Percentiles rank a stretch among this genome's conserved stretches.
phyloP scores from a whole-genome alignment of 805 yeast species.

The Yarrowia deformans region DNA sequence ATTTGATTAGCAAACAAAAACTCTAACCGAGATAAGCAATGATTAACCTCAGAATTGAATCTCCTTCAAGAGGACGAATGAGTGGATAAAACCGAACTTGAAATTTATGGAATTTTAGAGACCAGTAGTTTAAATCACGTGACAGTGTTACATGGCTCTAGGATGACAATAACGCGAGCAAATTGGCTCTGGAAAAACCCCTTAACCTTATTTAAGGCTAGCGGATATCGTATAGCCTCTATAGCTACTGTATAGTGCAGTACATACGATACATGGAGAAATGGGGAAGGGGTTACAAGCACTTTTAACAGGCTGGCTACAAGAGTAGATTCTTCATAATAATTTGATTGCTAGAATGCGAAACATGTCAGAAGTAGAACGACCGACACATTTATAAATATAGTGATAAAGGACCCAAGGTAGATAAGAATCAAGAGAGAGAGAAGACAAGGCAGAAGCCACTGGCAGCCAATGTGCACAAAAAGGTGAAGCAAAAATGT shows the following conservation, averaged over 20 bases:
- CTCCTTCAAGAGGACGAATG: too few species aligned
- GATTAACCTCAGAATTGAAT: not conserved
- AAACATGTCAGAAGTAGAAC: constrained; percentile 32
- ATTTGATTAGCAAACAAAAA: not conserved
- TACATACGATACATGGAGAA: too few species aligned
- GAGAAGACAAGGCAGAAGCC: constrained; percentile 12
- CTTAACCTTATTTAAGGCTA: too few species aligned
- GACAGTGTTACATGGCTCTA: too few species aligned
- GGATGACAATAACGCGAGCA: too few species aligned
- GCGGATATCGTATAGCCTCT: too few species aligned
- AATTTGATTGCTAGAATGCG: constrained; percentile 31
- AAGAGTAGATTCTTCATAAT: not conserved
- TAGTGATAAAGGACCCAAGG: constrained; percentile 26
- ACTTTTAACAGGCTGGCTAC: too few species aligned
- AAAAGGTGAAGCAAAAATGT: not conserved
- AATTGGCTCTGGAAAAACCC: too few species aligned
- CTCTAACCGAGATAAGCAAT: not conserved
- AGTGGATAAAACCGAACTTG: not conserved
- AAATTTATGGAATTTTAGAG: not conserved
- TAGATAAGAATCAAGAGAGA: constrained; percentile 17
- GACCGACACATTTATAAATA: constrained; percentile 35
- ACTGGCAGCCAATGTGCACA: constrained; percentile 9
- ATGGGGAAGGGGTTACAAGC: too few species aligned
- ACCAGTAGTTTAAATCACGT: too few species aligned
- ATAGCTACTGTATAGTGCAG: too few species aligned